Conservation (phyloP, 2,329 filamentous ascomycete genomes). For the Alternaria burnsii region DNA sequence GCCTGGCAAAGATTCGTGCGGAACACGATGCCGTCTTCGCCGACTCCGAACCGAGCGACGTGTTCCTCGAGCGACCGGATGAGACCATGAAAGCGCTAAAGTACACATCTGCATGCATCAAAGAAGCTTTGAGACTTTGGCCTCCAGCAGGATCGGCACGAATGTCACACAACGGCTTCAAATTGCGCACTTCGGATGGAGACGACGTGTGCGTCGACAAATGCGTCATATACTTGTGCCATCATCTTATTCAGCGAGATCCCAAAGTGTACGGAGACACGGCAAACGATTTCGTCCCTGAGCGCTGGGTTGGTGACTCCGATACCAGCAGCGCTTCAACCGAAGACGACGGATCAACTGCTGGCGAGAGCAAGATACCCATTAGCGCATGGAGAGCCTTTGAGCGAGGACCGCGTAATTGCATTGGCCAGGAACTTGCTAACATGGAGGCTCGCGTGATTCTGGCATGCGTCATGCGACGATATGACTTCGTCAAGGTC, state of each 20-base stretch:
- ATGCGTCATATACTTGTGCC: conserved; percentile 56
- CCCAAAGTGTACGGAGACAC: conserved; percentile 44
- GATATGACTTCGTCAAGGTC: conserved; percentile 48
- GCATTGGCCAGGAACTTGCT: conserved; percentile 67
- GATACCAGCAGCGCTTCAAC: conserved; percentile 31
- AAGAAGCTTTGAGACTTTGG: conserved; percentile 64
- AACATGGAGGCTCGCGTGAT: conserved; percentile 63
- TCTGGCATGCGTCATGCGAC: conserved; percentile 52
- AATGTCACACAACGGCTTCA: conserved; percentile 50
- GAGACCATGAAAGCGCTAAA: conserved; percentile 60
- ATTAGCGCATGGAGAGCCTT: conserved; percentile 63
- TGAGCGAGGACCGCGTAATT: conserved; percentile 64
- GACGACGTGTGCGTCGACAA: conserved; percentile 56
- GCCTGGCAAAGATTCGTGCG: conserved; percentile 47
- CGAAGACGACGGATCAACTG: conserved; percentile 21
- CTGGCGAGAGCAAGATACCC: conserved; percentile 40
- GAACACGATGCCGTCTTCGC: conserved; percentile 66
- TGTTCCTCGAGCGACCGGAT: conserved; percentile 55
- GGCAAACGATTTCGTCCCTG: conserved; percentile 44
- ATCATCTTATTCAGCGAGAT: conserved; percentile 52
- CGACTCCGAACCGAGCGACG: conserved; percentile 49
- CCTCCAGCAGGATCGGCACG: conserved; percentile 60
- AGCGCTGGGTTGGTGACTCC: conserved; percentile 51
- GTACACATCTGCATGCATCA: conserved; percentile 64
- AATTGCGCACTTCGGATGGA: conserved; percentile 53